Evolutionary conservation across 768 basidiomycete genomes (phyloP).

Genomic region (Boletellus ananiceps): DNA sequence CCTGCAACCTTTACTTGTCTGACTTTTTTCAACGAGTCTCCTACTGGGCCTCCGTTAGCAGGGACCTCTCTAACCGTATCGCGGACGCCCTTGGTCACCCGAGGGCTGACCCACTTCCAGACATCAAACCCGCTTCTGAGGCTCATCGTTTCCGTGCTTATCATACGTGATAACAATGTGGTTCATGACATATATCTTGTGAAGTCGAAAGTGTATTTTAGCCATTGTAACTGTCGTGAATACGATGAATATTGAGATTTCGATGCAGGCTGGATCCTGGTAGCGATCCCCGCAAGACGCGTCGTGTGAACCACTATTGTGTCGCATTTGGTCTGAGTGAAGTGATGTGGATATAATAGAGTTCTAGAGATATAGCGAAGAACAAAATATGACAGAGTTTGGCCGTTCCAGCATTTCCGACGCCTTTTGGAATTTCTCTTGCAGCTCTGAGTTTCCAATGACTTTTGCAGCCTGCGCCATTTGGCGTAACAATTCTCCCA

Average conservation of each 20-base stretch:
- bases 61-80: slow-evolving; percentile 68
- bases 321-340: neutral
- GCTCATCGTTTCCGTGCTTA: slow-evolving; percentile 47
- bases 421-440: slow-evolving; percentile 89
- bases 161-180: slow-evolving; percentile 1
- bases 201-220: slow-evolving; percentile 5
- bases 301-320: too few species aligned
- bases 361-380: slow-evolving; percentile 71
- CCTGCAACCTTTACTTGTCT: neutral
- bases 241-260: neutral
- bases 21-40: slow-evolving; percentile 43
- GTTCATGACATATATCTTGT: neutral
- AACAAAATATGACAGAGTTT: slow-evolving; percentile 91
- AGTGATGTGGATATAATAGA: neutral
- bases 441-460: slow-evolving; percentile 90
- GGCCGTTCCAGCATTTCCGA: slow-evolving; percentile 92
- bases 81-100: slow-evolving; percentile 67
- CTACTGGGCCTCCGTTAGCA: slow-evolving; percentile 77
- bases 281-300: neutral
- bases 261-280: neutral
- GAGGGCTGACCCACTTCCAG: slow-evolving; percentile 52
- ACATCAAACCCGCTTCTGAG: slow-evolving; percentile 51
- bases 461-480: slow-evolving; percentile 96
- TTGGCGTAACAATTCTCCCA: slow-evolving; percentile 92
- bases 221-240: too few species aligned